phyloP scores from a whole-genome alignment of 2,329 filamentous ascomycete species.

The Alternaria sp. region DNA sequence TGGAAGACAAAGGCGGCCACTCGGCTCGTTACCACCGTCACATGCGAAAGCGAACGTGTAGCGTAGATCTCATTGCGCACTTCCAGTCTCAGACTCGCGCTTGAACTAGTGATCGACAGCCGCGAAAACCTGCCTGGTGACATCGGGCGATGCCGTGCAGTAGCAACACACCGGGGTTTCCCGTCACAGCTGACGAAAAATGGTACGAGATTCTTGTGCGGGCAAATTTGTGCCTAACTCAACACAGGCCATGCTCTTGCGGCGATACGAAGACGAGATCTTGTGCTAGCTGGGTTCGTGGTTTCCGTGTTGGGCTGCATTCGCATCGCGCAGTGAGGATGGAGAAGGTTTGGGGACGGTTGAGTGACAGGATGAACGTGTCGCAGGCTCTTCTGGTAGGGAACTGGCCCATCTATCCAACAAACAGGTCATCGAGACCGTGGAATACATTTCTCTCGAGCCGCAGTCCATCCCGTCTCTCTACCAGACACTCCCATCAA shows the following conservation, averaged over 20 bases:
- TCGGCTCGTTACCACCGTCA: not conserved
- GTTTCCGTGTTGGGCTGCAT: not conserved
- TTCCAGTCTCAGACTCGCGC: not conserved
- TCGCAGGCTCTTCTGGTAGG: not conserved
- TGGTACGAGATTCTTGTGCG: not conserved
- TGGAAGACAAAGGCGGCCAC: not conserved
- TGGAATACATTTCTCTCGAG: not conserved
- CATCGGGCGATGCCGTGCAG: constrained; percentile 1
- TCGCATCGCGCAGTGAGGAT: not conserved
- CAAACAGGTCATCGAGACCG: not conserved
- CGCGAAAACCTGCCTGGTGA: not conserved
- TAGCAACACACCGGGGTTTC: not conserved
- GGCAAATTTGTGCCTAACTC: not conserved
- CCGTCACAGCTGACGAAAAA: not conserved
- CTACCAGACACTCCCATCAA: not conserved
- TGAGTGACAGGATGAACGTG: not conserved
- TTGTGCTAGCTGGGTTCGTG: not conserved
- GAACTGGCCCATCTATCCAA: not conserved
- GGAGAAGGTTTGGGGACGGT: not conserved
- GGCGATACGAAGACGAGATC: not conserved
- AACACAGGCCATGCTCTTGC: not conserved
- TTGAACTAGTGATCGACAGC: not conserved
- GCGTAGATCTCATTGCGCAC: not conserved
- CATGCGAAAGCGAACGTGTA: not conserved
- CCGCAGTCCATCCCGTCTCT: not conserved